Evolutionary conservation across 495 filamentous ascomycete species (phyloP), one percentile per base, ranked within the genome.

Genomic region (Mytilinidion resinicola): DNA sequence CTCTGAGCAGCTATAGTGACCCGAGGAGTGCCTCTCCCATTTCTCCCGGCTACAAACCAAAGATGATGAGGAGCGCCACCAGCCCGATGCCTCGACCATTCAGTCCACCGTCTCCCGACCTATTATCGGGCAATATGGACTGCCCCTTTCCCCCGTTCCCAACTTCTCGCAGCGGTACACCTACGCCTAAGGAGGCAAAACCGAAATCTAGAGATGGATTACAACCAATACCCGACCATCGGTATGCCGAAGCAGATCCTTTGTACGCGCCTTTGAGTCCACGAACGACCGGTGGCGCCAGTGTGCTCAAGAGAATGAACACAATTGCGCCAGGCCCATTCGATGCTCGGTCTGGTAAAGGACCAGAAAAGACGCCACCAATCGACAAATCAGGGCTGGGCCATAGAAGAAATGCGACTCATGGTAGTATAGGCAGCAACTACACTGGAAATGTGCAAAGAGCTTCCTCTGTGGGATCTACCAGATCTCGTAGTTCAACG

Each of bases 301-400:
- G 71, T 62, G 64, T 79, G 15, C 60, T 85, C 66, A 76, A 82
- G 53, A 77, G 80, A 55, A 82, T 88, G 79, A 78, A 88, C 60
- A 77, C 73, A 30, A 85, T 88, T 69, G 77, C 80, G 14, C 84
- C 85, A 17, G 84, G 85, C 0, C 86, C 86, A 6, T 87, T 89
- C 63, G 81, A 81, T 61, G 62, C 76, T 72, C 30, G 53, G 30
- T 49, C 35, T 56, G 59, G 38, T 20, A 42, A 6, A 61, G 39
- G 55, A 64, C 52, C 53, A 55, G 39, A 53, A 56, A 55, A 57
- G 64, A 46, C 11, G 53, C 37, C 50, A 62, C 30, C 53, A 30
- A n/a, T 53, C 37, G 33, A 21, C 41, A 68, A 67, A n/a, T 77
- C 76, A 10, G 73, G 77, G 74, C 48, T 68, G 21, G 55, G 67